phyloP scores from a whole-genome alignment of 2,329 filamentous ascomycete genomes.

The Epichloe festucae region DNA sequence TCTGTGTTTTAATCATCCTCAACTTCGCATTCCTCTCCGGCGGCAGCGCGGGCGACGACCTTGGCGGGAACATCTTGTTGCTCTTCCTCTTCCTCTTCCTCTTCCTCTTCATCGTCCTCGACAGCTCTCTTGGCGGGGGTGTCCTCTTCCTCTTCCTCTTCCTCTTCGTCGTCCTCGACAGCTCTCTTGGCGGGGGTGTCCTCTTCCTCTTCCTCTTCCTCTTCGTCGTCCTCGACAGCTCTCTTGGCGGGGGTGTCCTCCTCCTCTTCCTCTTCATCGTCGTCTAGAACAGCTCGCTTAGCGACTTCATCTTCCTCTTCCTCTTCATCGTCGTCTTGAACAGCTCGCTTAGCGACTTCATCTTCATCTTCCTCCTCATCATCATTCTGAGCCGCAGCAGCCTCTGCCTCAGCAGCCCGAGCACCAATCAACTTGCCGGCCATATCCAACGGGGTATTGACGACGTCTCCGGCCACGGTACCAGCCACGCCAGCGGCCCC shows the following conservation, averaged over 20 bases:
- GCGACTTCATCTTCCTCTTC: background rate
- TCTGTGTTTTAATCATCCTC: background rate
- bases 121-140: background rate
- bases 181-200: background rate
- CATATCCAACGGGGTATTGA: background rate
- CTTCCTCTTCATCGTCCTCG: background rate
- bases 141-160: background rate
- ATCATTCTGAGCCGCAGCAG: background rate
- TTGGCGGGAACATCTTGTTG: background rate
- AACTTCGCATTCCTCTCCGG: background rate
- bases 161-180: background rate
- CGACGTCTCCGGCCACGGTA: background rate
- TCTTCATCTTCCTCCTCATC: background rate
- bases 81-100: conserved; percentile 2
- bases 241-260: background rate
- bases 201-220: background rate
- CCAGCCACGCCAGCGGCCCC: background rate
- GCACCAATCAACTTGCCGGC: background rate
- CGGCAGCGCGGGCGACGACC: background rate
- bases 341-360: background rate
- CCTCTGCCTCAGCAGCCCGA: background rate
- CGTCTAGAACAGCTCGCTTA: no score
- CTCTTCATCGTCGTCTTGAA: background rate
- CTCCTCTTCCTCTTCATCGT: background rate
- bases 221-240: background rate